Percentiles rank a stretch among this genome's conserved stretches.
phyloP scores from a whole-genome alignment of 805 yeast genomes.

The Candida ulmi region DNA sequence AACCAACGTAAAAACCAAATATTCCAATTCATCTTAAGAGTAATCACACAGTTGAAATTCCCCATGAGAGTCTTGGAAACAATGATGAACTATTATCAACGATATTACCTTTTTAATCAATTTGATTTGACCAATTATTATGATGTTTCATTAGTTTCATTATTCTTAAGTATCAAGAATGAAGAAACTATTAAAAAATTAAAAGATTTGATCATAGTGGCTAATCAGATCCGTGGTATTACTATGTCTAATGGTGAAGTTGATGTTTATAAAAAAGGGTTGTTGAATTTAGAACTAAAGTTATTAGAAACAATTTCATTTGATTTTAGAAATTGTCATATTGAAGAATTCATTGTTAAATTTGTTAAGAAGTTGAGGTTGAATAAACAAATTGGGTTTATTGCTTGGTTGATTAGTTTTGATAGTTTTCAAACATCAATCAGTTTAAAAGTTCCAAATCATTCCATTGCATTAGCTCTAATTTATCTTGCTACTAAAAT shows the following conservation, averaged over 20 bases:
- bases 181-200: constrained; percentile 82
- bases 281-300: constrained; percentile 61
- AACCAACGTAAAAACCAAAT: constrained; percentile 49
- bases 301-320: constrained; percentile 73
- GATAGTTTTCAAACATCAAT: constrained; percentile 70
- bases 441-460: constrained; percentile 66
- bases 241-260: constrained; percentile 26
- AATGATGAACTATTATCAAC: constrained; percentile 67
- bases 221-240: constrained; percentile 28
- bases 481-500: constrained; percentile 55
- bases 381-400: constrained; percentile 40
- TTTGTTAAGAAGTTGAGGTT: constrained; percentile 45
- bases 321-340: constrained; percentile 66
- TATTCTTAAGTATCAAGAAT: constrained; percentile 68
- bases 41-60: constrained; percentile 50
- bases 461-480: constrained; percentile 65
- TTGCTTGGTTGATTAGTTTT: constrained; percentile 72
- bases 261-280: constrained; percentile 51
- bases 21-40: constrained; percentile 46
- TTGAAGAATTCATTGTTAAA: constrained; percentile 63
- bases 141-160: constrained; percentile 62
- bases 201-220: constrained; percentile 48
- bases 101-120: constrained; percentile 59
- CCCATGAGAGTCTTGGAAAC: constrained; percentile 69
- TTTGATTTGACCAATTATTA: constrained; percentile 49